Conservation (phyloP, 192 early-diverging fungal genomes). For the Diversispora epigaea region DNA sequence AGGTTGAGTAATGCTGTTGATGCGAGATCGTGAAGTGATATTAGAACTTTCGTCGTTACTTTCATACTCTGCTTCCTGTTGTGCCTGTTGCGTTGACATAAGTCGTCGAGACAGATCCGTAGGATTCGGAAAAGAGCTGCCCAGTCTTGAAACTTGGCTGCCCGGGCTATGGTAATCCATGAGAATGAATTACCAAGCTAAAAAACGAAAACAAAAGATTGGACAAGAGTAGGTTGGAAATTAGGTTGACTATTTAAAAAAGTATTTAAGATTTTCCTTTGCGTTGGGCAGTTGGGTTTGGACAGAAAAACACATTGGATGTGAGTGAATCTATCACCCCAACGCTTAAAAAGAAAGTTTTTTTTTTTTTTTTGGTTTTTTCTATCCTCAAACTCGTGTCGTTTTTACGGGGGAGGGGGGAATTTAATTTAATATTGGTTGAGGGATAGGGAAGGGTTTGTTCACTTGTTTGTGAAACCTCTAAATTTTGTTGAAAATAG, state of each 20-base stretch:
- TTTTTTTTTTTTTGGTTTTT: neutral
- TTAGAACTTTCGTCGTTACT: constrained; percentile 16
- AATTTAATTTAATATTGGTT: neutral
- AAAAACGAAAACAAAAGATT: neutral
- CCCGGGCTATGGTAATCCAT: neutral
- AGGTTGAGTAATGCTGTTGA: constrained; percentile 2
- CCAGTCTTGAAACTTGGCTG: neutral
- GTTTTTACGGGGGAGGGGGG: neutral
- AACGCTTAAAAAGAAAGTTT: constrained; percentile 13
- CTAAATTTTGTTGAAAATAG: neutral
- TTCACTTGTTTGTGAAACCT: neutral
- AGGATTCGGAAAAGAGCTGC: constrained; percentile 7
- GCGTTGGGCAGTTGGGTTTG: constrained; percentile 15
- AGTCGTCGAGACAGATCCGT: constrained; percentile 4
- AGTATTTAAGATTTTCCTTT: neutral
- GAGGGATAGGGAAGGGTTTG: neutral
- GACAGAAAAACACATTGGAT: constrained; percentile 18
- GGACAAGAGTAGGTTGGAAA: constrained; percentile 5
- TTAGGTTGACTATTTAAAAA: neutral
- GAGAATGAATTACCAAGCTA: neutral
- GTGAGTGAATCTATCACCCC: constrained; percentile 28
- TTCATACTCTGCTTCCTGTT: neutral
- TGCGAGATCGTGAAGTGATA: constrained; percentile 2
- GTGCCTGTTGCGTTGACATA: neutral
- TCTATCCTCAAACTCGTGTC: neutral